These are phyloP conservation scores for Ogataea methylovora DNA, from an alignment of 805 yeast species.

Conservation along the genomic window DNA sequence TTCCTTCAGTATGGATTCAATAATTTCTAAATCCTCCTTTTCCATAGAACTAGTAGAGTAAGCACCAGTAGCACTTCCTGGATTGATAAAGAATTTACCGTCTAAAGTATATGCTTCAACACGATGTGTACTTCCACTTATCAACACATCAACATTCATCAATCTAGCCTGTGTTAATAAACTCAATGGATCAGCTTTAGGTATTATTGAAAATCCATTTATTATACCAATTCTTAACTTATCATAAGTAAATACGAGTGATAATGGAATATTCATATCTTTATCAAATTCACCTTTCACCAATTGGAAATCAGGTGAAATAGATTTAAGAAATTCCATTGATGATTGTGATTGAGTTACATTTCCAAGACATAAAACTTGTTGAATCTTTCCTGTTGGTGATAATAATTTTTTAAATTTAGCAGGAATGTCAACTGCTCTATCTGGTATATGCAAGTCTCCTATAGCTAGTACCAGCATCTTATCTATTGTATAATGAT, in stretches of 20 bases:
- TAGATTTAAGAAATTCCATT: conserved; percentile 50
- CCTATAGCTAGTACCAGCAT: conserved; percentile 82
- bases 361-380: conserved; percentile 82
- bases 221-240: conserved; percentile 75
- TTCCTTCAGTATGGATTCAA: conserved; percentile 22
- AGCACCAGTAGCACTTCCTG: conserved; percentile 97
- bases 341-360: conserved; percentile 62
- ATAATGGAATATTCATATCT: conserved; percentile 45
- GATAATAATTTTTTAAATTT: conserved; percentile 69
- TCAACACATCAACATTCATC: conserved; percentile 81
- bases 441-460: conserved; percentile 83
- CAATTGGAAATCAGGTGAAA: conserved; percentile 66
- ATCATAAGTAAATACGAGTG: conserved; percentile 60
- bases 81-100: conserved; percentile 90
- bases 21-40: conserved; percentile 39
- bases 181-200: conserved; percentile 81
- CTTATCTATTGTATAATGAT: background rate
- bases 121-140: conserved; percentile 91
- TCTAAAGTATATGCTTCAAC: conserved; percentile 92
- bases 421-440: conserved; percentile 56
- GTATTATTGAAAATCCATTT: conserved; percentile 77
- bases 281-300: conserved; percentile 83
- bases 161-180: conserved; percentile 78
- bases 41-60: conserved; percentile 57
- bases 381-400: conserved; percentile 74